A percentile compares a stretch with the other conserved stretches of the same genome.
phyloP scores from a whole-genome alignment of 345 rosid species.

The Acer negundo region DNA sequence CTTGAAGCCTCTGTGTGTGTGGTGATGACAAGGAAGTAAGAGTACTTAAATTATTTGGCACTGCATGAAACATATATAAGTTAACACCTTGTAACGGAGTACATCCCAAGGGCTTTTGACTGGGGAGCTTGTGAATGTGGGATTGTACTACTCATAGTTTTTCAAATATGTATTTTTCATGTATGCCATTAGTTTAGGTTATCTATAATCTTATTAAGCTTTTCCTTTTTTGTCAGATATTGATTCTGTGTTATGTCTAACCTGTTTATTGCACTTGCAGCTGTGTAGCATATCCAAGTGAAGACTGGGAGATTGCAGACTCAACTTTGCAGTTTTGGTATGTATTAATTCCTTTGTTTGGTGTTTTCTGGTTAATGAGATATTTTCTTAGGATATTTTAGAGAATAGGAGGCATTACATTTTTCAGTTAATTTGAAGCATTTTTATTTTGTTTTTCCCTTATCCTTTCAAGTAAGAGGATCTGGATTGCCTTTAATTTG shows the following conservation, averaged over 20 bases:
- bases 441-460: background rate
- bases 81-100: background rate
- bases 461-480: background rate
- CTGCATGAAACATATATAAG: background rate
- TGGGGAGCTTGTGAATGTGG: background rate
- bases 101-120: background rate
- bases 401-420: background rate
- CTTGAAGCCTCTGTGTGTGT: background rate
- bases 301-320: constrained; percentile 97
- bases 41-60: background rate
- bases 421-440: background rate
- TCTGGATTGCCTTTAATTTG: background rate
- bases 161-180: constrained; percentile 1
- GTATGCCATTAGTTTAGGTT: background rate
- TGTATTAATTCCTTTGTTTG: constrained; percentile 18
- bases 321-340: constrained; percentile 99
- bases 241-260: constrained; percentile 17
- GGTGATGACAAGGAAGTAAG: constrained; percentile 1
- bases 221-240: constrained; percentile 5
- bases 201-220: background rate
- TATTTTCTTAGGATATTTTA: background rate
- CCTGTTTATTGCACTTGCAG: constrained; percentile 43
- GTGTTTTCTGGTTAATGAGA: background rate
- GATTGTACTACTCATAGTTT: background rate
- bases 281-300: constrained; percentile 90